phyloP scores from a whole-genome alignment of 2,329 filamentous ascomycete genomes.

The Stachybotrys elegans region DNA sequence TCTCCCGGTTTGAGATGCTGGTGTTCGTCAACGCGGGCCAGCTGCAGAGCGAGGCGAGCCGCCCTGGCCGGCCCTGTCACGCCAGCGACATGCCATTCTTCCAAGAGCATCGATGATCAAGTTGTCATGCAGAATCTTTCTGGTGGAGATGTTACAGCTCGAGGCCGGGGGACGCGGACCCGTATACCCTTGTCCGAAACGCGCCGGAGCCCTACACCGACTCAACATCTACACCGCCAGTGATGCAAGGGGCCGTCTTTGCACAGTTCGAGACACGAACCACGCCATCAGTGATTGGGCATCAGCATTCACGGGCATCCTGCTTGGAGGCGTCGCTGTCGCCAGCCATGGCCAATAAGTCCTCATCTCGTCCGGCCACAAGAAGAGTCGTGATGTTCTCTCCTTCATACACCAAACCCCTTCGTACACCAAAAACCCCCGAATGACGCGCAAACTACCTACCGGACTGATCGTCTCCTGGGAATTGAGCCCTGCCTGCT shows the following conservation, averaged over 20 bases:
- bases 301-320: conserved; percentile 17
- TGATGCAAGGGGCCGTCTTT: background rate
- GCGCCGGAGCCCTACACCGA: background rate
- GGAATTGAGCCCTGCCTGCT: background rate
- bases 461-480: background rate
- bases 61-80: too few species aligned
- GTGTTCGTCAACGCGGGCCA: background rate
- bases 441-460: background rate
- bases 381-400: conserved; percentile 5
- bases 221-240: background rate
- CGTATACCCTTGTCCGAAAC: too few species aligned
- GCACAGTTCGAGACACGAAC: conserved; percentile 24
- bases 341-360: conserved; percentile 16
- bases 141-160: background rate
- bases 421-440: too few species aligned
- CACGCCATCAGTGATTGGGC: conserved; percentile 26
- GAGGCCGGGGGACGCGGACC: background rate
- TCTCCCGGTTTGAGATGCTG: background rate
- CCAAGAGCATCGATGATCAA: background rate
- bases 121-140: background rate
- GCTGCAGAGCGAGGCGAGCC: too few species aligned
- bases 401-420: conserved; percentile 3
- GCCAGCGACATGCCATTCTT: too few species aligned
- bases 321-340: conserved; percentile 21
- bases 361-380: background rate